Evolutionary conservation across 352 stramenopile species (phyloP).

Genomic region (Globisporangium orthogonon): DNA sequence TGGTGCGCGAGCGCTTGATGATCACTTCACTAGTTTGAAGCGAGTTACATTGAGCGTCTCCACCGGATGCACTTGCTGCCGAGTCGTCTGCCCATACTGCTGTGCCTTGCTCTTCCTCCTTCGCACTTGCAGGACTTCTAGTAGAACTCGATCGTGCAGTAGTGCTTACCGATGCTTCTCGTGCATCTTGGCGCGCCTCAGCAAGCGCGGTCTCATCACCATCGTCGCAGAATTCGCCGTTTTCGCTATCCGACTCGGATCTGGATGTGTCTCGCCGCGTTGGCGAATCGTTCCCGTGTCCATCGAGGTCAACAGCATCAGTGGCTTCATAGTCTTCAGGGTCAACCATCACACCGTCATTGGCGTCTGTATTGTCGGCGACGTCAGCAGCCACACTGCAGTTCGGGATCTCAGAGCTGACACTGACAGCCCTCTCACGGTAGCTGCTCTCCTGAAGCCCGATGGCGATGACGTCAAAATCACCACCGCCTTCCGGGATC

Average conservation of each 20-base stretch:
- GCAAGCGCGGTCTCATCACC: conserved; percentile 18
- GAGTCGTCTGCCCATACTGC: background rate
- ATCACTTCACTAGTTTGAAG: conserved; percentile 32
- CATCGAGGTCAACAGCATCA: background rate
- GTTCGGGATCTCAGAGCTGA: background rate
- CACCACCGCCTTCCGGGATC: conserved; percentile 70
- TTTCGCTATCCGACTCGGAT: conserved; percentile 15
- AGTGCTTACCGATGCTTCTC: background rate
- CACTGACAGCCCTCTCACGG: conserved; percentile 28
- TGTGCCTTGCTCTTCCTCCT: background rate
- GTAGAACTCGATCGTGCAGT: background rate
- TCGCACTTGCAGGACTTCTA: background rate
- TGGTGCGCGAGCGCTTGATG: conserved; percentile 55
- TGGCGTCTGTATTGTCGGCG: background rate
- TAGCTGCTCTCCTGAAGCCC: conserved; percentile 83
- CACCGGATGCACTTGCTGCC: background rate
- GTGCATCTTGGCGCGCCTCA: conserved; percentile 1
- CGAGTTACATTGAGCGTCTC: conserved; percentile 9
- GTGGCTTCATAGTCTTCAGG: background rate
- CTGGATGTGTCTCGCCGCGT: background rate
- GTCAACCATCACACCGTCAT: background rate
- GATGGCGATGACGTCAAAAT: conserved; percentile 81
- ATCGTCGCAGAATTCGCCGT: conserved; percentile 17
- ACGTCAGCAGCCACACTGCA: background rate
- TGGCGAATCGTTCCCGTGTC: background rate